Evolutionary conservation across 2,329 filamentous ascomycete genomes (phyloP).

Genomic region (Tolypocladium pustulatum): DNA sequence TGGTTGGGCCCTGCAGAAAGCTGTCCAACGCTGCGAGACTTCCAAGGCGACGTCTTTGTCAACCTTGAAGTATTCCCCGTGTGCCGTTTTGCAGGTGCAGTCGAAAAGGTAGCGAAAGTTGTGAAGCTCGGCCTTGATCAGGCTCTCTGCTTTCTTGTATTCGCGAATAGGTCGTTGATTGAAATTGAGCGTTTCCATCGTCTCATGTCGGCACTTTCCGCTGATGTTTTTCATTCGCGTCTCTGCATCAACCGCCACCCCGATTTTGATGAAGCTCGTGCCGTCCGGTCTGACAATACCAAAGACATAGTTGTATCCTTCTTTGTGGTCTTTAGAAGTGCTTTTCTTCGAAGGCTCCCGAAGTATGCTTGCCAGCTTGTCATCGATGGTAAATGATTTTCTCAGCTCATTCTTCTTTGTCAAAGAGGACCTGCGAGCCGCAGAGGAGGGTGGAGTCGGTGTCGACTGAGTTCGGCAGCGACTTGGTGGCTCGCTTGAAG

Average conservation of each 20-base stretch:
- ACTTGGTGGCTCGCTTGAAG: not conserved
- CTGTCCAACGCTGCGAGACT: not conserved
- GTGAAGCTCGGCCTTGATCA: not conserved
- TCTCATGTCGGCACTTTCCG: not conserved
- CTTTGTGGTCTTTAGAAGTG: too few species aligned
- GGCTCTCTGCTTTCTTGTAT: not conserved
- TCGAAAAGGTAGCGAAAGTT: not conserved
- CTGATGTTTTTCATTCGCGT: not conserved
- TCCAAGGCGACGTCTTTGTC: not conserved
- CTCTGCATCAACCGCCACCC: not conserved
- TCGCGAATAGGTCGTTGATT: not conserved
- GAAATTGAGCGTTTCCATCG: not conserved
- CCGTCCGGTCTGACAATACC: not conserved
- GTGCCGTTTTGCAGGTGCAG: not conserved
- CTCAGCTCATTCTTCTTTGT: not conserved
- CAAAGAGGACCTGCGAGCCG: not conserved
- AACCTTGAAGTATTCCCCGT: not conserved
- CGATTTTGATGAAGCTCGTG: not conserved
- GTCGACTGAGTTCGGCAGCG: not conserved
- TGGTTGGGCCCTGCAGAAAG: not conserved
- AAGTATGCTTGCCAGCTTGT: not conserved
- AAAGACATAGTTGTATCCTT: not conserved
- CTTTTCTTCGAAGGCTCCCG: not conserved
- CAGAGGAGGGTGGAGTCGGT: not conserved
- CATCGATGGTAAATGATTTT: not conserved